Evolutionary conservation across 176 grass and related monocot species (phyloP).

Genomic region (Ananas comosus): DNA sequence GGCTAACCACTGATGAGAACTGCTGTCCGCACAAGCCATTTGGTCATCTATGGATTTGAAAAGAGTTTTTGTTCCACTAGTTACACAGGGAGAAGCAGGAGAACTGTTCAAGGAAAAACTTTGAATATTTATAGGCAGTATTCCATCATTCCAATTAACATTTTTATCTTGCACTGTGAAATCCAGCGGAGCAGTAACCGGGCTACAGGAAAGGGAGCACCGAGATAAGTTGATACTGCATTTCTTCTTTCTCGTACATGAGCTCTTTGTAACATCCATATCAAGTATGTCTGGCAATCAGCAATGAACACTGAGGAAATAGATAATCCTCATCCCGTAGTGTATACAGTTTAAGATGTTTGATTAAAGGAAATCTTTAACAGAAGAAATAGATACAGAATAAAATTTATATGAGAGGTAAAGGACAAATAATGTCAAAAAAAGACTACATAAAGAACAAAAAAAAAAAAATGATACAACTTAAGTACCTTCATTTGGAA

Average conservation of each 20-base stretch:
- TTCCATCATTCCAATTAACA: constrained; percentile 27
- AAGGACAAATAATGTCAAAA: too few relatives aligned
- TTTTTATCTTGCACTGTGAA: constrained; percentile 31
- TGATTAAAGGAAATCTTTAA: neutral
- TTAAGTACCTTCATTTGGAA: constrained; percentile 30
- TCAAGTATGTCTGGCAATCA: constrained; percentile 32
- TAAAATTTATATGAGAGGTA: neutral
- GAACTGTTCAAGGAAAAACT: constrained; percentile 26
- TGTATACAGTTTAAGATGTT: neutral
- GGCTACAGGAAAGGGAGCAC: neutral
- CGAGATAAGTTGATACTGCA: constrained; percentile 17
- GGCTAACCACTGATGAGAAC: constrained; percentile 23
- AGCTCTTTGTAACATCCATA: constrained; percentile 23
- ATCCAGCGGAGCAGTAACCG: constrained; percentile 3
- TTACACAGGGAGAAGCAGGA: constrained; percentile 6
- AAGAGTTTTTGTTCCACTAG: constrained; percentile 19
- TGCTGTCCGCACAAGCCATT: constrained; percentile 18
- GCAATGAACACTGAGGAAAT: constrained; percentile 1
- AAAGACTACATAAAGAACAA: too few relatives aligned
- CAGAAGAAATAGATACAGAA: neutral
- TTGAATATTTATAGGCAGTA: constrained; percentile 9
- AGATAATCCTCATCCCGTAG: neutral
- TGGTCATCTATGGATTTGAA: constrained; percentile 9
- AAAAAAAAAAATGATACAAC: neutral
- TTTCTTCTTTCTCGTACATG: constrained; percentile 40